Evolutionary conservation across 2,329 filamentous ascomycete genomes (phyloP), one percentile per base, ranked within the genome.

Genomic region (Westerdykella aurantiaca): DNA sequence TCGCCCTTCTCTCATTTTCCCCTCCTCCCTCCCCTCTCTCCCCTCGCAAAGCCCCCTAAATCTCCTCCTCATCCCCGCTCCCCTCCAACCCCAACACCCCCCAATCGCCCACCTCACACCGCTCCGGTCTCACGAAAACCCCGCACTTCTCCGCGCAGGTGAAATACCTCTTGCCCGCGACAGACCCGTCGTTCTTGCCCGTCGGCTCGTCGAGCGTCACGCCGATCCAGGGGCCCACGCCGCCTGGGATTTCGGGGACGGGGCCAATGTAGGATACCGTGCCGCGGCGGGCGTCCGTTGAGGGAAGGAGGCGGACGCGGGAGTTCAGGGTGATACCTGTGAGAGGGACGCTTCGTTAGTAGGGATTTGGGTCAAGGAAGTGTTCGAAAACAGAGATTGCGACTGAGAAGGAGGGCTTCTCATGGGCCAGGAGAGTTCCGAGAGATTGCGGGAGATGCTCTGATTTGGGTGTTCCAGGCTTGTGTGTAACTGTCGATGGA

Each of bases 181-280:
- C 80, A 55, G 81, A 83, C 47, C 88, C 87, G 64, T 91, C 86
- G 60, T 91, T 93, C 73, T 86, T 88, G 44, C 86, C 87, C 35
- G 84, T 83, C 1, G 87, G 86, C 68, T 91, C 86, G 62, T 91
- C 86, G 42, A 90, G 76, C 18, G 64, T 63, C 41, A 93, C 72
- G 34, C 86, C 87, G 16, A 91, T 74, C 87, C 87, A 93, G 70
- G 69, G 48, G 14, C 69, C 69, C 18, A 80, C 74, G 41, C 77
- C 77, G 17, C 33, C 33, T 4, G 83, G 82, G 49, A 91, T 88
- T 68, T 89, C 83, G 47, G 80, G 77, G 38, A 91, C 83, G 16
- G 82, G 77, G 22, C 87, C 87, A 42, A 90, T 77, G 63, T 85
- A 90, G 67, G 72, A 75, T 55, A 91, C 75, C 38, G 76, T 77